These are phyloP conservation scores for Trametes cingulata DNA, from an alignment of 768 basidiomycete species.

Conservation along the genomic window DNA sequence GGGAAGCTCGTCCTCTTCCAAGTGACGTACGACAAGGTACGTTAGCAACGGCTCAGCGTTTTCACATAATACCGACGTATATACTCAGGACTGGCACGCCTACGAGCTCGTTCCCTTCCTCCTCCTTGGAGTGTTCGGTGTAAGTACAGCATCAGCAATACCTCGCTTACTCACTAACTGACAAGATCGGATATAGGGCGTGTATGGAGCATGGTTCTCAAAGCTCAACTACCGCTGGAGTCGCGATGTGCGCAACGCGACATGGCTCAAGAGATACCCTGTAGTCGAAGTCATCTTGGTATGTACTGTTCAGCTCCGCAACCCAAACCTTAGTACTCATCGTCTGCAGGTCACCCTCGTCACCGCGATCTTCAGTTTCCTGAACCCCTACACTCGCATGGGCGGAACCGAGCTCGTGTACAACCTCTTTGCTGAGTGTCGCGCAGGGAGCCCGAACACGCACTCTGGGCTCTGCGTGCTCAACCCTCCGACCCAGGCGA, in stretches of 20 bases:
- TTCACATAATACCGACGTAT: neutral
- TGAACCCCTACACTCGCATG: conserved; percentile 91
- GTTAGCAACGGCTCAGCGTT: neutral
- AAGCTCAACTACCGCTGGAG: conserved; percentile 91
- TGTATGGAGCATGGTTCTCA: conserved; percentile 94
- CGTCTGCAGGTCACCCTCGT: conserved; percentile 65
- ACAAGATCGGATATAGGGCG: conserved; percentile 51
- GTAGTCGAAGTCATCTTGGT: conserved; percentile 83
- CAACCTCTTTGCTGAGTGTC: conserved; percentile 88
- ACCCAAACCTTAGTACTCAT: neutral
- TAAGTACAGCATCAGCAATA: conserved; percentile 36
- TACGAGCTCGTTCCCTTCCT: conserved; percentile 86
- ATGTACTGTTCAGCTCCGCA: conserved; percentile 28
- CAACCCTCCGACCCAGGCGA: conserved; percentile 56
- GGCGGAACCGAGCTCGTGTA: conserved; percentile 95
- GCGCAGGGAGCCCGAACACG: conserved; percentile 50
- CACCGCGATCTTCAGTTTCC: conserved; percentile 78
- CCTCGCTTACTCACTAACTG: neutral
- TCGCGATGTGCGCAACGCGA: conserved; percentile 75
- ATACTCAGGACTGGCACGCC: conserved; percentile 82
- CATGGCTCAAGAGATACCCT: conserved; percentile 80
- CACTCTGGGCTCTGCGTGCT: conserved; percentile 72
- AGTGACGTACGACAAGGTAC: conserved; percentile 83
- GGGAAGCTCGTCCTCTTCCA: conserved; percentile 93
- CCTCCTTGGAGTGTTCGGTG: conserved; percentile 86